These are phyloP conservation scores for Sabuloglossum arenarium DNA, from an alignment of 495 filamentous ascomycete species.

Conservation along the genomic window DNA sequence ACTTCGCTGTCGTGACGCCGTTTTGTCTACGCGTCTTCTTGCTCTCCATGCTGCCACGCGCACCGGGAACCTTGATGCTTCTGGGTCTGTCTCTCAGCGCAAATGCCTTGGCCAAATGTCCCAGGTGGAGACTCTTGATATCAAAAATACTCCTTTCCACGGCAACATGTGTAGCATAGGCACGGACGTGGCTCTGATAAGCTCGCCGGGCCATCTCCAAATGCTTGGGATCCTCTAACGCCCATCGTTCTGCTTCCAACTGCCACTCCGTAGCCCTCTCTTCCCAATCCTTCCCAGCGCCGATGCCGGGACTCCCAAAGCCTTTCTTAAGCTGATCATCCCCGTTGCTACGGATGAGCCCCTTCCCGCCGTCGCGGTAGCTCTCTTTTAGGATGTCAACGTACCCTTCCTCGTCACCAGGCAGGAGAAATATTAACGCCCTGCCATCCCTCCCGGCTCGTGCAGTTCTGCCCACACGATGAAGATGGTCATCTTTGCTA, in stretches of 20 bases:
- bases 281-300: constrained; percentile 34
- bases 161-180: constrained; percentile 82
- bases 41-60: constrained; percentile 10
- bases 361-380: constrained; percentile 32
- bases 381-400: constrained; percentile 44
- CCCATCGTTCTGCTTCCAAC: constrained; percentile 52
- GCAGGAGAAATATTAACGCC: constrained; percentile 71
- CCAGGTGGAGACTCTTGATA: constrained; percentile 71
- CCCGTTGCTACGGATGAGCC: constrained; percentile 30
- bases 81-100: constrained; percentile 73
- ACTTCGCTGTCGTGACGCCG: background rate
- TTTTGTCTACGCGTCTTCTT: constrained; percentile 11
- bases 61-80: constrained; percentile 54
- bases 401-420: constrained; percentile 81
- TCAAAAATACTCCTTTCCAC: constrained; percentile 70
- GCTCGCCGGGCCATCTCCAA: constrained; percentile 58
- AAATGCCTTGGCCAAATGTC: constrained; percentile 86
- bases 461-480: constrained; percentile 86
- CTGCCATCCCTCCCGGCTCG: constrained; percentile 79
- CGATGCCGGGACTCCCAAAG: constrained; percentile 21
- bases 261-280: constrained; percentile 58
- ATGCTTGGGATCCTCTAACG: constrained; percentile 32
- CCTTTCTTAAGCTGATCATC: constrained; percentile 41
- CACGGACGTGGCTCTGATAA: constrained; percentile 79
- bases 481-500: constrained; percentile 72